These are phyloP conservation scores for Aspergillus niger DNA, from an alignment of 2,329 filamentous ascomycete genomes.

Conservation along the genomic window DNA sequence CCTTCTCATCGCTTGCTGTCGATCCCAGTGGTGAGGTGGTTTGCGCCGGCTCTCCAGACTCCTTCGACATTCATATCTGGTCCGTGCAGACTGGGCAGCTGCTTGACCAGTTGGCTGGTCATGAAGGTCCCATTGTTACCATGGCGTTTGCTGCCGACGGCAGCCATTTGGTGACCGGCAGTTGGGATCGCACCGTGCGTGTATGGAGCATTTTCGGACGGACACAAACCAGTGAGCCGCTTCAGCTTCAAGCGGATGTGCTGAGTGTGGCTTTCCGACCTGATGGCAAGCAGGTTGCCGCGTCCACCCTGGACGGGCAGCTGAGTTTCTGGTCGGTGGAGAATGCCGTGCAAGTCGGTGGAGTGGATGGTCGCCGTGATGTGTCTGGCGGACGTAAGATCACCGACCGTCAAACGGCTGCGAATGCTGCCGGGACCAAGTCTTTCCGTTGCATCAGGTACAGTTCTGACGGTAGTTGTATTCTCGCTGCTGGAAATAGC, in stretches of 20 bases:
- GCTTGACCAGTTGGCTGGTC: conserved; percentile 84
- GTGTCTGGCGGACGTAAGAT: conserved; percentile 89
- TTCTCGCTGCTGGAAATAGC: conserved; percentile 91
- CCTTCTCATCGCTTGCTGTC: conserved; percentile 93
- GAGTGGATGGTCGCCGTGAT: conserved; percentile 86
- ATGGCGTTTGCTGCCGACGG: conserved; percentile 88
- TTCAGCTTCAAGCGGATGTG: conserved; percentile 90
- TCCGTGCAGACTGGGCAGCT: conserved; percentile 96
- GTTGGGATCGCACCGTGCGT: conserved; percentile 93
- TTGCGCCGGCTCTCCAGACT: conserved; percentile 91
- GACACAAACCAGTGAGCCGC: conserved; percentile 90
- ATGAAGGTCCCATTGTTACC: conserved; percentile 89
- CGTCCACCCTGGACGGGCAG: conserved; percentile 91
- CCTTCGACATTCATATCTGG: conserved; percentile 97
- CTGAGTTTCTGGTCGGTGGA: conserved; percentile 92
- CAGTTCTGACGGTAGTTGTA: conserved; percentile 86
- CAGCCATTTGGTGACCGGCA: conserved; percentile 80
- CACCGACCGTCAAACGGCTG: conserved; percentile 84
- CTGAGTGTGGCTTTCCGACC: conserved; percentile 83
- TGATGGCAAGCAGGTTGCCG: conserved; percentile 85
- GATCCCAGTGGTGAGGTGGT: conserved; percentile 96
- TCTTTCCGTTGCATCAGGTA: conserved; percentile 86
- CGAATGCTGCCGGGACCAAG: conserved; percentile 87
- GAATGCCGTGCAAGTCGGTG: conserved; percentile 81
- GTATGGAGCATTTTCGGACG: conserved; percentile 95